phyloP scores from a whole-genome alignment of 495 filamentous ascomycete species.

The Pseudoneurospora amorphoporcata region DNA sequence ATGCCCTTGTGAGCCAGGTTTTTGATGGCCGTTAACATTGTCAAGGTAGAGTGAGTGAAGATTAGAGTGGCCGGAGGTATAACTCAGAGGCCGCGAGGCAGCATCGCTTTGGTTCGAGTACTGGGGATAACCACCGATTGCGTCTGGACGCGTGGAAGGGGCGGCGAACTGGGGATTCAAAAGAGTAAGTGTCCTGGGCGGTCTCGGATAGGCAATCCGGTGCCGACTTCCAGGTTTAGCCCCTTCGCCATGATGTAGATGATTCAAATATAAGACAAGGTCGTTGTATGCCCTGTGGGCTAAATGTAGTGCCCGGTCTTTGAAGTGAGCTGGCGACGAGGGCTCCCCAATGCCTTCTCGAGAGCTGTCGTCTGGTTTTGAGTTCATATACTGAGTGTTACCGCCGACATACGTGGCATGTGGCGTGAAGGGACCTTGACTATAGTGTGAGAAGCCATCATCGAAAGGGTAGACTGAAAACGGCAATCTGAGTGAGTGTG shows the following conservation, averaged over 20 bases:
- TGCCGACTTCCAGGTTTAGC: slow-evolving; percentile 13
- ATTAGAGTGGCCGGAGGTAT: not conserved
- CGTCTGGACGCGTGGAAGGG: slow-evolving; percentile 1
- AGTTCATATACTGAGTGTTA: slow-evolving; percentile 11
- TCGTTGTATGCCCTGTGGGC: slow-evolving; percentile 85
- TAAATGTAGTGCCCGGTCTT: slow-evolving; percentile 72
- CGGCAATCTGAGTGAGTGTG: slow-evolving; percentile 15
- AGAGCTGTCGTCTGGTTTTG: not conserved
- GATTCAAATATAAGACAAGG: slow-evolving; percentile 65
- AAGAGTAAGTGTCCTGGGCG: slow-evolving; percentile 23
- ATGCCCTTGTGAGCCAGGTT: slow-evolving; percentile 2
- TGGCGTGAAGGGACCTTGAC: slow-evolving; percentile 6
- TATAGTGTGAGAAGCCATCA: slow-evolving; percentile 21
- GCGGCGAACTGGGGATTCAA: not conserved
- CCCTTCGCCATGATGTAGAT: slow-evolving; percentile 28
- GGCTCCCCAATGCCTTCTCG: slow-evolving; percentile 4
- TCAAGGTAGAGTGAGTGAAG: not conserved
- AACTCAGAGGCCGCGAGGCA: slow-evolving; percentile 4
- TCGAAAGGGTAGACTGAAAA: slow-evolving; percentile 20
- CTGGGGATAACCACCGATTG: slow-evolving; percentile 10
- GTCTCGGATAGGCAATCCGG: slow-evolving; percentile 38
- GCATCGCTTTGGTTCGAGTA: slow-evolving; percentile 17
- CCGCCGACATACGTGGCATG: slow-evolving; percentile 12
- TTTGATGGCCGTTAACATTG: not conserved
- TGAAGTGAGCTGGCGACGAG: slow-evolving; percentile 49